Evolutionary conservation across 2,329 filamentous ascomycete genomes (phyloP).

Genomic region (Tolypocladium inflatum): DNA sequence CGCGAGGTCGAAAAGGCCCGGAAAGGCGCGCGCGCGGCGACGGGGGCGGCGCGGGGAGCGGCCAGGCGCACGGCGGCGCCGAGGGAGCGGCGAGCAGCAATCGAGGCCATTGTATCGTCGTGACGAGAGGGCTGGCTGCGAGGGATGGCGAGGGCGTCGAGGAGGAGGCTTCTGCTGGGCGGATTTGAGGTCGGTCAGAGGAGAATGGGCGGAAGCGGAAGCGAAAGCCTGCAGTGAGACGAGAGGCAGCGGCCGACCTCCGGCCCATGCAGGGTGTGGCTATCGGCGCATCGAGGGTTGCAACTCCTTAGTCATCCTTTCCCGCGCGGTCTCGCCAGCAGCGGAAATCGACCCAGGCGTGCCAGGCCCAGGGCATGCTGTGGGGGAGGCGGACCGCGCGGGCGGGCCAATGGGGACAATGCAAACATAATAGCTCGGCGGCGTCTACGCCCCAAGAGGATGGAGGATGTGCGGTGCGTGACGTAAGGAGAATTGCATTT

Average conservation of each 20-base stretch:
- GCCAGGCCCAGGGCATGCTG: neutral
- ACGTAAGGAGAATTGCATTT: constrained; percentile 2
- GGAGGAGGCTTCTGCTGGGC: neutral
- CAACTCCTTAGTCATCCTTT: neutral
- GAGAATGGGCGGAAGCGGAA: neutral
- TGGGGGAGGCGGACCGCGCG: neutral
- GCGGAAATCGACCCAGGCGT: neutral
- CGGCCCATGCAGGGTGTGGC: neutral
- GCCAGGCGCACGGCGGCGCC: constrained; percentile 22
- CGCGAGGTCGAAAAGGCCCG: constrained; percentile 29
- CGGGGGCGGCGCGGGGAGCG: constrained; percentile 26
- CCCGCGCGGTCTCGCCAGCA: neutral
- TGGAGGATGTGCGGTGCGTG: neutral
- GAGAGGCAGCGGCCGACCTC: neutral
- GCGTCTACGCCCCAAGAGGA: neutral
- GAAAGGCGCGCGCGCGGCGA: constrained; percentile 30
- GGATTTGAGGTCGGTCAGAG: neutral
- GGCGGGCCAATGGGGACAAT: constrained; percentile 2
- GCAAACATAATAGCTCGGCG: constrained; percentile 1
- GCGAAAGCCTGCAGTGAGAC: neutral
- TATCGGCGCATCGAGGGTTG: neutral
- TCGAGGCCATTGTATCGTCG: constrained; percentile 46
- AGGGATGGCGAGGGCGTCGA: neutral
- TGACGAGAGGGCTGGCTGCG: neutral
- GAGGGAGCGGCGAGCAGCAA: constrained; percentile 39